Conservation (phyloP, 805 yeast genomes). For the Blastobotrys chiropterorum region DNA sequence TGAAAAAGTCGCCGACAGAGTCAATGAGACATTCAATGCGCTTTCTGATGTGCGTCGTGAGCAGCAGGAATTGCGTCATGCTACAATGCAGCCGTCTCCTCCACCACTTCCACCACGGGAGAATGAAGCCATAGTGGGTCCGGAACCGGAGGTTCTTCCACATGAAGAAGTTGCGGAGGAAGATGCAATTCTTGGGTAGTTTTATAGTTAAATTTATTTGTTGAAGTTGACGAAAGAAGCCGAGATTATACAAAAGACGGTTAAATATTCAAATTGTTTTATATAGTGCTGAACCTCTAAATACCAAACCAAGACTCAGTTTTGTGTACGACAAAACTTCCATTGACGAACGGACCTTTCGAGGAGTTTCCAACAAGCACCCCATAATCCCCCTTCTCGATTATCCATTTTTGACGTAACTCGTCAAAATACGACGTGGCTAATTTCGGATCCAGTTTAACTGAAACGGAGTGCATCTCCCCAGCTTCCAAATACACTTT, state of each 20-base stretch:
- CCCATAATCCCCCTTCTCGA: constrained; percentile 44
- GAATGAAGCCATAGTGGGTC: no score
- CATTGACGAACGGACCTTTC: neutral
- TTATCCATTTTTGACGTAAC: constrained; percentile 42
- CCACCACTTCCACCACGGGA: neutral
- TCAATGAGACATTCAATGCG: neutral
- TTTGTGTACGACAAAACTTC: neutral
- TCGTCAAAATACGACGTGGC: constrained; percentile 50
- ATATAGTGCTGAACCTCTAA: neutral
- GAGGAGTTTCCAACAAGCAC: constrained; percentile 15
- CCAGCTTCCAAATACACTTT: constrained; percentile 44
- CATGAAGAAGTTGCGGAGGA: neutral
- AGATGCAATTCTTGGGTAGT: neutral
- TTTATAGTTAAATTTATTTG: neutral
- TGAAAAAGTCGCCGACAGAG: neutral
- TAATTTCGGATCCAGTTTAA: constrained; percentile 40
- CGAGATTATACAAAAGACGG: neutral
- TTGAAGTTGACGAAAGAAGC: neutral
- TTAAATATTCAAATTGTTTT: no score
- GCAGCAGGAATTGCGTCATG: neutral
- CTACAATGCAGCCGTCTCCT: neutral
- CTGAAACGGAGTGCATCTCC: constrained; percentile 32
- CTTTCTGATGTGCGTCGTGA: neutral
- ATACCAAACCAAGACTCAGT: neutral
- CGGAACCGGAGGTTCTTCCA: neutral